Evolutionary conservation across 129 eudicot genomes (phyloP), one percentile per base, ranked within the genome.

Genomic region (Lactuca saligna): DNA sequence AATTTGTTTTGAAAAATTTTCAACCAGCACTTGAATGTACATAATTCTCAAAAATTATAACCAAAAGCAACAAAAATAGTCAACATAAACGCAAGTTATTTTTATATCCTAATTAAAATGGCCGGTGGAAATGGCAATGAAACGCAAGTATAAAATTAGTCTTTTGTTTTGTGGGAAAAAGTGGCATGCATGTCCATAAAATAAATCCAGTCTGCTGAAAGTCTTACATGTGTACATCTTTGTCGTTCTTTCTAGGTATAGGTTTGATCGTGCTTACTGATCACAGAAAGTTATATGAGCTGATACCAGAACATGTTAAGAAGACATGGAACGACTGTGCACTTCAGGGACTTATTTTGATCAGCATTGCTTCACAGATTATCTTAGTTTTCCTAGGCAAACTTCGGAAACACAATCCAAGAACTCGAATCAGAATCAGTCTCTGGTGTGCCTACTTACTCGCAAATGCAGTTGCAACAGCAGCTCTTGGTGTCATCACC

Each of bases 371-470:
- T 63, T 74, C 72, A 15, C 91, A 86, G 17, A 51, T 76, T 17
- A 5, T 77, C 41, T 81, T 82, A 11, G 57, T 65, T 15, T 8
- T 65, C n/a, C 59, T 82, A 15, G 91, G 85, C 33, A 75, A 78
- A n/a, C 71, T 76, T 62, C 66, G 91, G 62, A 82, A 77, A 55
- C 57, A 77, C 57, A 55, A 58, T 56, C 70, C 75, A 7, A 75
- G 63, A 46, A 73, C 82, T 14, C 54, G 83, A 56, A 49, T 80
- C 58, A 71, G 88, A 71, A 33, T 79, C 12, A 11, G 31, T 25
- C 72, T 86, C 14, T 86, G 91, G 91, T 76, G 68, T 58, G 74
- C 85, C 65, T 86, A 86, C 78, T 71, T 86, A 48, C 8, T 75
- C 10, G 84, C 80, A 48, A 79, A 86, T 44, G 56, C 77, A 62